phyloP scores from a whole-genome alignment of 2,329 filamentous ascomycete species.

The Scortechinia acanthostroma region DNA sequence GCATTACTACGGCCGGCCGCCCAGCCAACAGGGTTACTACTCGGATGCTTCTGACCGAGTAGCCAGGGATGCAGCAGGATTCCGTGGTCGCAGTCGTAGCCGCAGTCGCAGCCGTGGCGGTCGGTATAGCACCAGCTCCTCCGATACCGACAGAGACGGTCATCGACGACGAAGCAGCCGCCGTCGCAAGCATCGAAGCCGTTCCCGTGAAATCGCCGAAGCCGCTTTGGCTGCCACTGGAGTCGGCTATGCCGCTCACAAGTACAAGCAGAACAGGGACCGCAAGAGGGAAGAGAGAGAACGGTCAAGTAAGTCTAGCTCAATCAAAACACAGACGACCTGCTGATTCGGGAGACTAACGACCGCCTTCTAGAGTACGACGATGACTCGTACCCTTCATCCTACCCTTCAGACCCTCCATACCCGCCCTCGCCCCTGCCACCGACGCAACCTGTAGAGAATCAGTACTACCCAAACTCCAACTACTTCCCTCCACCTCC shows the following conservation, averaged over 20 bases:
- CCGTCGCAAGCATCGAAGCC: slow-evolving; percentile 5
- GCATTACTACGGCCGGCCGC: slow-evolving; percentile 32
- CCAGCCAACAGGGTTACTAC: slow-evolving; percentile 21
- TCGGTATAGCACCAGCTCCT: slow-evolving; percentile 21
- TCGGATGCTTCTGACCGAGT: slow-evolving; percentile 28
- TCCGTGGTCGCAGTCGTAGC: slow-evolving; percentile 12
- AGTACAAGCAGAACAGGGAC: no score
- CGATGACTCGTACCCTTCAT: no score
- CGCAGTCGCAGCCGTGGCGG: slow-evolving; percentile 6
- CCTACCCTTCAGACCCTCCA: no score
- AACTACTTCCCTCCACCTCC: slow-evolving; percentile 33
- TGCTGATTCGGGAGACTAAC: no score
- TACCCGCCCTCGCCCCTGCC: not conserved
- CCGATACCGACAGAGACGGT: slow-evolving; percentile 23
- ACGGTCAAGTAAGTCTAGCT: no score
- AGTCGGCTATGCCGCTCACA: no score
- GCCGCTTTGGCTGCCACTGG: no score
- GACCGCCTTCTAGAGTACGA: no score
- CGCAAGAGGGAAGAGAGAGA: no score
- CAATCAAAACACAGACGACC: no score
- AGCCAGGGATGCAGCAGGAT: slow-evolving; percentile 14
- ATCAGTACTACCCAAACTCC: slow-evolving; percentile 26
- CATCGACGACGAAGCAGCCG: slow-evolving; percentile 15
- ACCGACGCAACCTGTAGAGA: slow-evolving; percentile 14
- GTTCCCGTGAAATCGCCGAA: no score